These are phyloP conservation scores for Podospora conica DNA, from an alignment of 495 filamentous ascomycete genomes.

Conservation along the genomic window DNA sequence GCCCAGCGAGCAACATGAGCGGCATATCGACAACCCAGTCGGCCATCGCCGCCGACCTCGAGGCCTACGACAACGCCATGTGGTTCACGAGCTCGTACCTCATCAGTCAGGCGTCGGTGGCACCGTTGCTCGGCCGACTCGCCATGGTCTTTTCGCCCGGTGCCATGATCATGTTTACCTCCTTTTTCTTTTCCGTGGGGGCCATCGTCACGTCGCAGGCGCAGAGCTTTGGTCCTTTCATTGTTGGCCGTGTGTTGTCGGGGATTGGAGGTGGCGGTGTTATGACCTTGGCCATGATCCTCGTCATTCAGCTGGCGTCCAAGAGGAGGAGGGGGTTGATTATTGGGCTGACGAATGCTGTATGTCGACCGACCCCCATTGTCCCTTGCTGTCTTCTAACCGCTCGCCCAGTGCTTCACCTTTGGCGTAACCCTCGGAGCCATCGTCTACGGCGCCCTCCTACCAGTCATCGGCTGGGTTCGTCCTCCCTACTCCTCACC, in stretches of 20 bases:
- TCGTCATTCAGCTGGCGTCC: constrained; percentile 61
- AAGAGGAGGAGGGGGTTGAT: constrained; percentile 60
- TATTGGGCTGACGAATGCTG: constrained; percentile 53
- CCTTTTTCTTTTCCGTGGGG: constrained; percentile 53
- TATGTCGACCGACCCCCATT: background rate
- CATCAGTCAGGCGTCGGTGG: constrained; percentile 62
- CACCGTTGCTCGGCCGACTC: constrained; percentile 60
- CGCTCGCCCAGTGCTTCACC: constrained; percentile 47
- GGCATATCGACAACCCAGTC: constrained; percentile 69
- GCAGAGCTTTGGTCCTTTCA: constrained; percentile 49
- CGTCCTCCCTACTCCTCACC: constrained; percentile 14
- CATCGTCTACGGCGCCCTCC: constrained; percentile 58
- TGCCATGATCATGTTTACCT: constrained; percentile 50
- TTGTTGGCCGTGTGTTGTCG: constrained; percentile 57
- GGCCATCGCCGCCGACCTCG: constrained; percentile 60
- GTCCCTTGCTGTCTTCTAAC: background rate
- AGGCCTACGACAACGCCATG: constrained; percentile 61
- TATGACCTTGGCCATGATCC: constrained; percentile 59
- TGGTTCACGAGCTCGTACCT: constrained; percentile 74
- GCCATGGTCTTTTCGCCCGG: constrained; percentile 62
- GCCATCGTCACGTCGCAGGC: constrained; percentile 57
- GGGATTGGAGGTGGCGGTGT: constrained; percentile 62
- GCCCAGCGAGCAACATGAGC: constrained; percentile 62
- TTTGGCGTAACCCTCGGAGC: constrained; percentile 65
- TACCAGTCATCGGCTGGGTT: constrained; percentile 63